Conservation (phyloP, 2,329 filamentous ascomycete genomes). For the Shiraia sp. region DNA sequence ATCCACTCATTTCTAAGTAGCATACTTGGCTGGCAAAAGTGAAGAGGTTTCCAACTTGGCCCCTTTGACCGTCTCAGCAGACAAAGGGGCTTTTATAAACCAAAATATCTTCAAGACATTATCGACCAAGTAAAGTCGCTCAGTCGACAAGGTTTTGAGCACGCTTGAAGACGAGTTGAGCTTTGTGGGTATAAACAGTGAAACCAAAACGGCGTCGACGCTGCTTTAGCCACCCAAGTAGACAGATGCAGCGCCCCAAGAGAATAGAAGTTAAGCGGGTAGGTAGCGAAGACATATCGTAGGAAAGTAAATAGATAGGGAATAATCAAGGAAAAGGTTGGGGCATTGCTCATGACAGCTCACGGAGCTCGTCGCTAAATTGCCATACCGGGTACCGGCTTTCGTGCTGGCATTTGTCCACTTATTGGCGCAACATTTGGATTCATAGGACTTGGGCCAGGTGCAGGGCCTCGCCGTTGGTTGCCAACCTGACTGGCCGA, state of each 20-base stretch:
- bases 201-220: conserved; percentile 11
- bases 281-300: conserved; percentile 13
- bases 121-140: conserved; percentile 18
- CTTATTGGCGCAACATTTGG: no score
- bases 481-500: conserved; percentile 38
- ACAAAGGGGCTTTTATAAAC: conserved; percentile 14
- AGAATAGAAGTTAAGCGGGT: conserved; percentile 14
- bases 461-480: conserved; percentile 33
- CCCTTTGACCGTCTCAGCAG: conserved; percentile 23
- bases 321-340: conserved; percentile 17
- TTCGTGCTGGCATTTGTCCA: conserved; percentile 44
- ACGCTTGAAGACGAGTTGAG: conserved; percentile 1
- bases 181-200: conserved; percentile 24
- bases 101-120: conserved; percentile 33
- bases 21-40: no score
- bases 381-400: conserved; percentile 54
- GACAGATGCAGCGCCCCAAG: conserved; percentile 5
- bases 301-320: conserved; percentile 13
- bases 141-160: conserved; percentile 1
- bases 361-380: conserved; percentile 29
- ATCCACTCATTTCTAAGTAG: no score
- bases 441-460: conserved; percentile 45
- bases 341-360: conserved; percentile 30
- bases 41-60: no score
- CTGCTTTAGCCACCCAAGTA: conserved; percentile 1